These are phyloP conservation scores for Apiospora aurea DNA, from an alignment of 2,329 filamentous ascomycete species.

Conservation along the genomic window DNA sequence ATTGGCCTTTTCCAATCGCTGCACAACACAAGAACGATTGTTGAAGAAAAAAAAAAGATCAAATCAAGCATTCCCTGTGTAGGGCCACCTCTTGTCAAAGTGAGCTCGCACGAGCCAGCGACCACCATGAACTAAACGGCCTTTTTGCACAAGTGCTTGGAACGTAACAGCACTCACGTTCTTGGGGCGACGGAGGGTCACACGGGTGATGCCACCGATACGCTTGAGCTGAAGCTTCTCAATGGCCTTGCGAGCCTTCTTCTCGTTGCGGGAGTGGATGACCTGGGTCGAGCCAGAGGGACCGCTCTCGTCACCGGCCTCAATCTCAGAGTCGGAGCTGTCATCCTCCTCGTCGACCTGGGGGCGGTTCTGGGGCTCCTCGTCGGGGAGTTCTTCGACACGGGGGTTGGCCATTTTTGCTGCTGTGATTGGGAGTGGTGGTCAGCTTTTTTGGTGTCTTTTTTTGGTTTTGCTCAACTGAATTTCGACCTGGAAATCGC, in stretches of 20 bases:
- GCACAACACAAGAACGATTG: background rate
- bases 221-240: constrained; percentile 97
- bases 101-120: background rate
- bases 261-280: constrained; percentile 99
- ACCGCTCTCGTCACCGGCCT: constrained; percentile 65
- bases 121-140: background rate
- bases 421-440: constrained; percentile 52
- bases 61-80: background rate
- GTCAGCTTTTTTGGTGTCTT: constrained; percentile 25
- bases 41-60: too few relatives aligned
- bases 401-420: constrained; percentile 88
- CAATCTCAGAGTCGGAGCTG: constrained; percentile 79
- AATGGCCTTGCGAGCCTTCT: constrained; percentile 99
- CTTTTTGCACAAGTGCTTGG: constrained; percentile 20
- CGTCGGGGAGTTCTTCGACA: constrained; percentile 96
- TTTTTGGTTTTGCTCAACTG: background rate
- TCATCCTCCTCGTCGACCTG: constrained; percentile 75
- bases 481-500: constrained; percentile 16
- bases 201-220: constrained; percentile 95
- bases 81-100: background rate
- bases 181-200: constrained; percentile 97
- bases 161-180: constrained; percentile 73
- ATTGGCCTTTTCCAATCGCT: background rate
- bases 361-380: constrained; percentile 83
- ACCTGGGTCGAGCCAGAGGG: constrained; percentile 88